Conservation (phyloP, 2,329 filamentous ascomycete species). For the Massarina eburnea region DNA sequence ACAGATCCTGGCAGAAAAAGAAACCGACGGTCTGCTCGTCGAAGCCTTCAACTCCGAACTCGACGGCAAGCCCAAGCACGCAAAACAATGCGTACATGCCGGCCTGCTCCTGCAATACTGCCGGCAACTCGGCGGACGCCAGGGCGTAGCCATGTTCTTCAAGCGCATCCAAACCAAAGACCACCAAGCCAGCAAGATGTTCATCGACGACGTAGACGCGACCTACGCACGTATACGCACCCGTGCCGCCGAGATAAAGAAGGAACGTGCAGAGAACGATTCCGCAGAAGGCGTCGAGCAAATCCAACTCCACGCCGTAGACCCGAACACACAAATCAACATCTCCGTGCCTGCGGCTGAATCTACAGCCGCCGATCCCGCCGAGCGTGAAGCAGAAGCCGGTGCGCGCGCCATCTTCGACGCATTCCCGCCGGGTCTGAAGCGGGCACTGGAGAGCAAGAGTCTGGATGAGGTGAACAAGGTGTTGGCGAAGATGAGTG, state of each 20-base stretch:
- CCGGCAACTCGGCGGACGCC: slow-evolving; percentile 80
- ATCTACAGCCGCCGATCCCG: slow-evolving; percentile 40
- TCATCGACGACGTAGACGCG: slow-evolving; percentile 87
- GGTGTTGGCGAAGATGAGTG: slow-evolving; percentile 83
- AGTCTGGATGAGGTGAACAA: slow-evolving; percentile 86
- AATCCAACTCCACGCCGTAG: slow-evolving; percentile 95
- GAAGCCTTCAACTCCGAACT: slow-evolving; percentile 89
- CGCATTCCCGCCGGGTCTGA: slow-evolving; percentile 77
- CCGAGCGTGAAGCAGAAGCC: slow-evolving; percentile 62
- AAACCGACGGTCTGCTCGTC: slow-evolving; percentile 87
- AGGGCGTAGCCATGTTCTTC: slow-evolving; percentile 92
- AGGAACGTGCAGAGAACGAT: slow-evolving; percentile 52
- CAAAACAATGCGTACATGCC: slow-evolving; percentile 88
- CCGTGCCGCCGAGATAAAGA: slow-evolving; percentile 72
- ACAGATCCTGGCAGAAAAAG: slow-evolving; percentile 75
- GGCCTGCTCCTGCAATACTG: slow-evolving; percentile 93
- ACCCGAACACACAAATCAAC: slow-evolving; percentile 87
- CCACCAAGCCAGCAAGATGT: slow-evolving; percentile 88
- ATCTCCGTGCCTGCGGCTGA: slow-evolving; percentile 75
- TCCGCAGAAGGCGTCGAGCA: slow-evolving; percentile 76
- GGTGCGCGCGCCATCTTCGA: slow-evolving; percentile 76
- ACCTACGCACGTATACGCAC: slow-evolving; percentile 82
- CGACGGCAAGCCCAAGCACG: slow-evolving; percentile 72
- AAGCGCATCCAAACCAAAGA: slow-evolving; percentile 87
- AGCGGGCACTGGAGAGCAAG: slow-evolving; percentile 82